Evolutionary conservation across 805 yeast species (phyloP), one percentile per base, ranked within the genome.

Genomic region (Zygosaccharomyces bailii): DNA sequence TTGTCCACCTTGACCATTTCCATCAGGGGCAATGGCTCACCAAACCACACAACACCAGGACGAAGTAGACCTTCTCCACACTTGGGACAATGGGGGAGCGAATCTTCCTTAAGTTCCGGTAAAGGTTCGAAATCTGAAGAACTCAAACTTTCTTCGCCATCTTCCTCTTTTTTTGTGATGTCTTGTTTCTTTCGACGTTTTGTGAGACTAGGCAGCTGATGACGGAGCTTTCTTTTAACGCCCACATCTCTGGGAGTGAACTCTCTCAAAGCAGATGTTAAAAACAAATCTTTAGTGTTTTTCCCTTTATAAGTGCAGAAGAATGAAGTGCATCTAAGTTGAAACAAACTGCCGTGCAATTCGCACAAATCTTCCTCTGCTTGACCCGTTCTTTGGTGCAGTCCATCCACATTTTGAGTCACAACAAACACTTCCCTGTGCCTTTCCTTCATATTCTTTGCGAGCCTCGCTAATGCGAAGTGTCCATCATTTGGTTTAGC

Each of bases 1-100:
- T 76, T 78, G 65, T 88, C 96, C 4, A 86, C 87, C 34, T 67
- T 67, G 48, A 80, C 82, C 45, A 89, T 75, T 9, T 73, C 74
- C 38, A 66, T 66, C 43, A 86, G 62, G 0, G 95, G 87, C 35
- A 89, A 67, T 11, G 88, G 74, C 63, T 89, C 97, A n/a, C 96
- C 96, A 65, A 84, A 87, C 96, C 96, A 89, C 4, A 88, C 90
- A 2, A 89, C 95, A 0, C 93, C 96, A 0, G 97, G 97, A 17
- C 96, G 70, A 46, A 89, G 65, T 9, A 84, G 59, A 0, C 82
- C 83, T 4, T 71, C 73, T n/a, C 69, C 59, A 59, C 97, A 89
- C 8, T 66, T 67, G 0, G 96, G 96, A 60, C 97, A 89, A 31
- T 64, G 74, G 1, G 96, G 96, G 8, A 87, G 70, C 1, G 78